Base-by-base conservation (phyloP, 176 grass and related monocot species). In the Avena insularis region DNA sequence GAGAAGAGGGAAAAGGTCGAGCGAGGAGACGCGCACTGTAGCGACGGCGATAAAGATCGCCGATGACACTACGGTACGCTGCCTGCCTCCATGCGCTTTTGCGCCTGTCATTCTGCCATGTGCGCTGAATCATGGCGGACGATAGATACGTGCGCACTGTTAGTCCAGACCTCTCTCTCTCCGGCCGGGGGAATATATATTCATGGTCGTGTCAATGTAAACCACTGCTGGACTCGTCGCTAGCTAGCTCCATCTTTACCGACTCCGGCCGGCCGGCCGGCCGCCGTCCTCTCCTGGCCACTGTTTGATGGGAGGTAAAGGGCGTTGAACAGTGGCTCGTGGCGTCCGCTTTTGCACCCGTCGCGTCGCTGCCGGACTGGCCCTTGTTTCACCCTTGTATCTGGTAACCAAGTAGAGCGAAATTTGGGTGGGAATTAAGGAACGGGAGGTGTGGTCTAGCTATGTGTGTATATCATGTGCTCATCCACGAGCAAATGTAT, bases 41-140 rank as follows among this genome's bases (percentile, higher is more conserved):
- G 81, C 85, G 61, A 50, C 81, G 59, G 89, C 80, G 79, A 66
- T 79, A 87, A 90, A 90, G 85, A 64, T 77, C 48, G 25, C 25
- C 25, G 73, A 77, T 79, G 80, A 66, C 21, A 77, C 36, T 77
- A 68, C 27, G 78, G 69, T 81, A 68, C 83, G 1, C 47, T 49
- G 43, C 46, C 63, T 84, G 75, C 74, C 35, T 55, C 43, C 70
- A 46, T 69, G 88, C 79, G 83, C 83, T 50, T 86, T 71, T 62
- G 79, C 16, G 68, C 38, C 88, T 75, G 82, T 21, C 59, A 6
- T 56, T 77, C 75, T 56, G 75, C 35, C 75, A 77, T 77, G 50
- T 66, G 68, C 20, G 17, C 40, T 23, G 12, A 17, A 65, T 38
- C 82, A 84, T 73, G 75, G 75, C 40, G 14, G 75, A 56, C 8